These are phyloP conservation scores for Brachypodium distachyon DNA, from an alignment of 202 grass and related monocot species.

Conservation along the genomic window DNA sequence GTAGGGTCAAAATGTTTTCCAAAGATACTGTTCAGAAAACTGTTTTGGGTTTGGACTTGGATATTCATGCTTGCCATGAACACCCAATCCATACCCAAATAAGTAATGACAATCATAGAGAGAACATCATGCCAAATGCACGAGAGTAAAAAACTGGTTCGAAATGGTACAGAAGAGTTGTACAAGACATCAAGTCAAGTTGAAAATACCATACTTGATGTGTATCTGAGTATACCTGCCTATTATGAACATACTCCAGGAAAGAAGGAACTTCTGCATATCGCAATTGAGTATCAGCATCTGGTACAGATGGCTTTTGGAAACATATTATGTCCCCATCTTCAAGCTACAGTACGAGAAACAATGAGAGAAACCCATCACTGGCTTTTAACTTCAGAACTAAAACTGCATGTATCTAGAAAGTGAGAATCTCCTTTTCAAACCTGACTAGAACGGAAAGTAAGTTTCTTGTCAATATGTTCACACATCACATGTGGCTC, in stretches of 20 bases:
- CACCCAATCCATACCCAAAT: not conserved
- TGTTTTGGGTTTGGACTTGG: not conserved
- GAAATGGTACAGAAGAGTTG: not conserved
- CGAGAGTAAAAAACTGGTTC: not conserved
- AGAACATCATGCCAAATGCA: not conserved
- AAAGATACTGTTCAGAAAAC: not conserved
- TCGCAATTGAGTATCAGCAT: slow-evolving; percentile 38
- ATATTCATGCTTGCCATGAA: slow-evolving; percentile 1
- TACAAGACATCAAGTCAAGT: not conserved
- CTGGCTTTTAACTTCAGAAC: not conserved
- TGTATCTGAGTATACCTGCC: slow-evolving; percentile 53
- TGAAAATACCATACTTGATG: slow-evolving; percentile 4
- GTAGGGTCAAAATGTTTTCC: not conserved
- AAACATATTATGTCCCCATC: slow-evolving; percentile 93
- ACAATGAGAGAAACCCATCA: not conserved
- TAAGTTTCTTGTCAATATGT: slow-evolving; percentile 84
- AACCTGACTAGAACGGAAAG: slow-evolving; percentile 88
- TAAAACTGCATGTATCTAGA: slow-evolving; percentile 10
- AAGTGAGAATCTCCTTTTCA: slow-evolving; percentile 1
- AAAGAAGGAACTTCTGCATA: slow-evolving; percentile 94
- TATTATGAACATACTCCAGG: slow-evolving; percentile 94
- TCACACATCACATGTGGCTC: slow-evolving; percentile 95
- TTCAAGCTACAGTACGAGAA: slow-evolving; percentile 60
- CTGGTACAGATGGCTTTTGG: slow-evolving; percentile 50
- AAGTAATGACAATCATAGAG: not conserved